A percentile compares a stretch with the other conserved stretches of the same genome.
Evolutionary conservation across 139 green algal genomes (phyloP).

Genomic region (Choricystis sp.): DNA sequence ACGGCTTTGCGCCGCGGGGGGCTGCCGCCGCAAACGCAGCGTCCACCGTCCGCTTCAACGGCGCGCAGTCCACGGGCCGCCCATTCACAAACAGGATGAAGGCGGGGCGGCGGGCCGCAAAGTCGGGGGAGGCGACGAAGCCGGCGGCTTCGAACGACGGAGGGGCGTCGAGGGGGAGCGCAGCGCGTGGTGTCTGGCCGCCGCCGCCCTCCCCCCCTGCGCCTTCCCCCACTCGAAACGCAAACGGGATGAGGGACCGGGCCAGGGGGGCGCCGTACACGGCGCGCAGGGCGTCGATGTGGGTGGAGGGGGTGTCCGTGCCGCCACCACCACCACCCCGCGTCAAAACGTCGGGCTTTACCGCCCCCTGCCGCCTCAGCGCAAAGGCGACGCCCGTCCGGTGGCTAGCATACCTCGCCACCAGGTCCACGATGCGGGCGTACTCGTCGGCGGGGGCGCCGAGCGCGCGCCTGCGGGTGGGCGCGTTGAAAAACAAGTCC

Average conservation of each 20-base stretch:
- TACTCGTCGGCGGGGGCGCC: conserved; percentile 66
- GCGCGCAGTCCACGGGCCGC: conserved; percentile 63
- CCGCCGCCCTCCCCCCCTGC: conserved; percentile 1
- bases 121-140: conserved; percentile 48
- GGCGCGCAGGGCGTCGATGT: conserved; percentile 5
- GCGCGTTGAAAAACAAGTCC: conserved; percentile 93
- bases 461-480: conserved; percentile 33
- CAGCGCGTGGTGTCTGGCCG: background rate
- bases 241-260: conserved; percentile 40
- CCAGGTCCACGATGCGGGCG: conserved; percentile 60
- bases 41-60: conserved; percentile 66
- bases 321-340: conserved; percentile 7
- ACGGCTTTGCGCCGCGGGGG: conserved; percentile 64
- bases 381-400: conserved; percentile 26
- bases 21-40: conserved; percentile 51
- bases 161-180: background rate
- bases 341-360: conserved; percentile 57
- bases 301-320: too few species aligned
- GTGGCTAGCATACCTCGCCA: conserved; percentile 62
- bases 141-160: conserved; percentile 21
- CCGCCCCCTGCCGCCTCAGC: conserved; percentile 51
- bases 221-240: too few species aligned
- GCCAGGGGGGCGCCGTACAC: conserved; percentile 66
- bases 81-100: conserved; percentile 94
- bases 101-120: conserved; percentile 42